Evolutionary conservation across 2,329 filamentous ascomycete genomes (phyloP), one percentile per base, ranked within the genome.

Genomic region (Hypomyces perniciosus): DNA sequence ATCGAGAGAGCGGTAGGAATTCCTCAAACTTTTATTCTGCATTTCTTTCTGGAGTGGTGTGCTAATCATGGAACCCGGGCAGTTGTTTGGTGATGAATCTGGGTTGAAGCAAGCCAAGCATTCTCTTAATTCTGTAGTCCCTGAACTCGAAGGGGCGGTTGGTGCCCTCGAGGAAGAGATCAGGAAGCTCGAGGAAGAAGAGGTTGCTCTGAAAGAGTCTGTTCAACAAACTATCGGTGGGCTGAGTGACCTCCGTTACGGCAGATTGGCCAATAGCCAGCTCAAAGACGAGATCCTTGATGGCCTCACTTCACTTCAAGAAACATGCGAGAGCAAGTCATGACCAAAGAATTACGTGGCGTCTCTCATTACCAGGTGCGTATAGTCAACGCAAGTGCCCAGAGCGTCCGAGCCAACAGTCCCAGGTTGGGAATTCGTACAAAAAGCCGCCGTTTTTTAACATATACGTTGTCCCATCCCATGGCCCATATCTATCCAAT

Each of bases 231-330:
- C 78, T 0, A 78, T 93, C 12, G 85, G 85, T 31, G 81, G 80
- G 44, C 72, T 96, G 64, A 95, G 89, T 66, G 88, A 95, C 67
- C 74, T 95, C 50, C 83, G 88, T 42, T 92, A 93, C 61, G 90
- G 90, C 35, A 84, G 83, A 50, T 78, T 93, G 52, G 76, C 80
- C 34, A 86, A 87, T 56, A 67, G 75, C 26, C 75, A 81, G 53
- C 69, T 91, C 31, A 75, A 75, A 28, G 76, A 81, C 43, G 84
- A 90, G 57, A 79, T 89, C 30, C 70, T 90, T 13, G 79, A 84
- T 43, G 84, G 84, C 5, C 71, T 93, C n/a, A 60, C 59, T 12
- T 60, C 62, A 33, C 60, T 71, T 40, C 81, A 87, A 64, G 74
- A 81, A 54, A 75, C 78, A 27, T 90, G 86, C 65, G 75, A 79